Conservation (phyloP, 176 grass and related monocot species). For the Carex cristatella region DNA sequence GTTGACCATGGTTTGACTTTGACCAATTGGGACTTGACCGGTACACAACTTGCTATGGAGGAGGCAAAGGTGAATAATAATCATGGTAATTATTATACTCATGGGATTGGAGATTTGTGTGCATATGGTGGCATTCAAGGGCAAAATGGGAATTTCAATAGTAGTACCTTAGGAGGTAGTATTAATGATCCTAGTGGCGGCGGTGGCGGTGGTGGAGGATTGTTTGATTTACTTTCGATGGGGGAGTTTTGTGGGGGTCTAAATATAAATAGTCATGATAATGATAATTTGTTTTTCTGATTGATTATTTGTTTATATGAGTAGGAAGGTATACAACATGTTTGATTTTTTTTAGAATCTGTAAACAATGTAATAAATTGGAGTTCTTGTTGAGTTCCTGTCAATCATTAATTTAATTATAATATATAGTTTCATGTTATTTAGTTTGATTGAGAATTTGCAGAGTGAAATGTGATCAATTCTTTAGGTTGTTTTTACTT, state of each 20-base stretch:
- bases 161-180: not conserved
- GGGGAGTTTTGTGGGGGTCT: slow-evolving; percentile 55
- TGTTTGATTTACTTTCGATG: slow-evolving; percentile 71
- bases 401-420: not conserved
- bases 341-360: not conserved
- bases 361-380: slow-evolving; percentile 23
- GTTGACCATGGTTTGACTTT: not conserved
- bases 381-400: slow-evolving; percentile 9
- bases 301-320: slow-evolving; percentile 15
- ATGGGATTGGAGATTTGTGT: slow-evolving; percentile 9
- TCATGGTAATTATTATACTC: slow-evolving; percentile 1
- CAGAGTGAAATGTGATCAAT: not conserved
- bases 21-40: not conserved
- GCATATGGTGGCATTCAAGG: slow-evolving; percentile 8
- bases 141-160: not conserved
- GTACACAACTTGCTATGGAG: not conserved
- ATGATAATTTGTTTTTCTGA: slow-evolving; percentile 63
- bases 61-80: not conserved
- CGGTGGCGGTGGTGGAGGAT: slow-evolving; percentile 23
- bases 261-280: slow-evolving; percentile 27
- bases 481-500: not conserved
- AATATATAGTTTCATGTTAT: not conserved
- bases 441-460: not conserved
- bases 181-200: not conserved
- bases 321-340: slow-evolving; percentile 1